Conservation (phyloP, 345 rosid species). For the Geranium brycei region DNA sequence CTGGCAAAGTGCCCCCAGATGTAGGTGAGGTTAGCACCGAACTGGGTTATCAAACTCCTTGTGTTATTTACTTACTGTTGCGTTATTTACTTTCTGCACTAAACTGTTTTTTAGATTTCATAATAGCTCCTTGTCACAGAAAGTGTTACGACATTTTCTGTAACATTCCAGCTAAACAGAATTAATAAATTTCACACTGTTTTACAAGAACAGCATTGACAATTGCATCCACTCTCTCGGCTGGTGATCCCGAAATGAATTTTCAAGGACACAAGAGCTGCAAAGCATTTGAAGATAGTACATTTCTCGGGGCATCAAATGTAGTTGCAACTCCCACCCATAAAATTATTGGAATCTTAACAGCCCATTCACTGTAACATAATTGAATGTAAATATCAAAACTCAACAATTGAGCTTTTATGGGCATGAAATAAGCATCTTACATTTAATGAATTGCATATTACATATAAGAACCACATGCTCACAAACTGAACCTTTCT, state of each 20-base stretch:
- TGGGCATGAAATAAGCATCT: not conserved
- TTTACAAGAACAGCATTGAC: constrained; percentile 66
- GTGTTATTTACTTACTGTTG: too few relatives aligned
- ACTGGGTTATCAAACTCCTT: too few relatives aligned
- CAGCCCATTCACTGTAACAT: constrained; percentile 59
- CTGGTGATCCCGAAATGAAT: constrained; percentile 63
- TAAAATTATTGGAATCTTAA: constrained; percentile 63
- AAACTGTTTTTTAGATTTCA: too few relatives aligned
- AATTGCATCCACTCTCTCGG: constrained; percentile 74
- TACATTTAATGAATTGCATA: not conserved
- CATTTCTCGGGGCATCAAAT: constrained; percentile 49
- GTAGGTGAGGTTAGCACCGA: too few relatives aligned
- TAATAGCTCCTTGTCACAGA: too few relatives aligned
- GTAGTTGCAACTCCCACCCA: constrained; percentile 86
- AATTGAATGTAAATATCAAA: not conserved
- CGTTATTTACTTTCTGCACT: too few relatives aligned
- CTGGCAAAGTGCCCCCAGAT: too few relatives aligned
- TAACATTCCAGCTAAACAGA: too few relatives aligned
- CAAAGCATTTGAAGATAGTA: constrained; percentile 47
- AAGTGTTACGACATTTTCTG: too few relatives aligned
- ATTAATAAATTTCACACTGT: too few relatives aligned
- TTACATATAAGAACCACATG: not conserved
- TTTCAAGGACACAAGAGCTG: constrained; percentile 48
- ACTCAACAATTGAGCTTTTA: too few relatives aligned
- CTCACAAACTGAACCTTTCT: not conserved